Base-by-base conservation (phyloP, 164 flowering plant genomes). In the Berberis vulgaris region DNA sequence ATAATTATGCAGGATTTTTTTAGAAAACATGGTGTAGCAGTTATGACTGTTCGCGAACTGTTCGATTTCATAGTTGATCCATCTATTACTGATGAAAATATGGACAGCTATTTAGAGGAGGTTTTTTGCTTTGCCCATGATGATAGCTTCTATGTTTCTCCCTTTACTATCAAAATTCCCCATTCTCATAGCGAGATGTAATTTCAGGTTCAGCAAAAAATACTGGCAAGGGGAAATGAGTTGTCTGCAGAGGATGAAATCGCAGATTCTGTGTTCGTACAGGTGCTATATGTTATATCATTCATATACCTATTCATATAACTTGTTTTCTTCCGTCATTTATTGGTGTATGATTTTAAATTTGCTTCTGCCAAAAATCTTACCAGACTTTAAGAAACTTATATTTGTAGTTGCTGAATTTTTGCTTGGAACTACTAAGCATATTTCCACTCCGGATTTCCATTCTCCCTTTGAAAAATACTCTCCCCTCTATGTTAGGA, bases 1-100 rank as follows among this genome's bases (percentile, higher is more conserved):
- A 2, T 52, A 67, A 59, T 7, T 60, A 26, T 79, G 66, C 88
- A 95, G 99, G 95, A 88, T 73, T 95, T 86, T 77, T 95, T 91
- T 60, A 82, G 65, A 67, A 95, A 89, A 67, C 80, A 86, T 74
- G 98, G 98, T 55, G 90, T 95, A 6, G 98, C 91, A 66, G 96
- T 91, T 4, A 95, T 95, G 99, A 84, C 87, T 49, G 84, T 85
- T 13, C 77, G 94, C 26, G 96, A 95, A 67, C 82, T 95, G 57
- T 91, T 95, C 77, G 96, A 91, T 74, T 95, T 95, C 72, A 87
- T 95, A 43, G 97, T 91, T 62, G 96, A 95, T 78, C 74, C 90
- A 53, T 70, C 86, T 9, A 87, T 95, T 66, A 49, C 82, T 42
- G 99, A 91, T 71, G 96, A 89, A 39, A 75, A 86, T 2, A 79